Base-by-base conservation (phyloP, 352 stramenopile genomes). In the Pythium aquatile region DNA sequence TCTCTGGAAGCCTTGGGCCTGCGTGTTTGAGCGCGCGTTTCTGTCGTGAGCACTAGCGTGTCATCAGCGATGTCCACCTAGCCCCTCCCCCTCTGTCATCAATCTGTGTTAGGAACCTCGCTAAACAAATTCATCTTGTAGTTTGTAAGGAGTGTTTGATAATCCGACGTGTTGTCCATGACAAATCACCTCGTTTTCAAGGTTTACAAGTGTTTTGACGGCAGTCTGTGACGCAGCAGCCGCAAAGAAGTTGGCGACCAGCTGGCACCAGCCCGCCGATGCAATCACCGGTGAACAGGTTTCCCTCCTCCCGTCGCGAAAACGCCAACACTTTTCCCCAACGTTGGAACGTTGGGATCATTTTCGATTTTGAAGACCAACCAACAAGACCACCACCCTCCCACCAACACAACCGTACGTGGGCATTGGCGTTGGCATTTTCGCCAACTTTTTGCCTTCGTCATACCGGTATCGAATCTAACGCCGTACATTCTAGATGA, bases 401-500 rank as follows among this genome's bases (percentile, higher is more conserved):
- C 0, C 20, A 24, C 49, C 59, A 66, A 65, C 58, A 52, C 33
- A 66, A 66, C 46, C 33, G 46, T 44, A 35, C 46, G 39, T 42
- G 35, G 32, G 10, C 32, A 2, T 42, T 42, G 35, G n/a, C 39
- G 26, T 40, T 11, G 11, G 28, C 37, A 28, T 20, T 46, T 40
- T n/a, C 30, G 20, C 44, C 55, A 68, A 42, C 54, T 58, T 55
- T 55, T 58, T 58, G 20, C 7, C 44, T 24, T 65, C 26, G 3
- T 24, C 14, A 42, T 42, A 2, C 14, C 49, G n/a, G 5, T 1
- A 20, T 1, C 16, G 6, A 24, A 1, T 24, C 42, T 48, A 20
- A 48, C 42, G 16, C 0, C 20, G 42, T 14, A 48, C 3, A 30
- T 28, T 30, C 16, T 81, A 65, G 14, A 89, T 85, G 75, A 87